Percentiles rank a stretch among this genome's conserved stretches.
Evolutionary conservation across 2,329 filamentous ascomycete genomes (phyloP).

Genomic region (Ophiosphaerella korrae): DNA sequence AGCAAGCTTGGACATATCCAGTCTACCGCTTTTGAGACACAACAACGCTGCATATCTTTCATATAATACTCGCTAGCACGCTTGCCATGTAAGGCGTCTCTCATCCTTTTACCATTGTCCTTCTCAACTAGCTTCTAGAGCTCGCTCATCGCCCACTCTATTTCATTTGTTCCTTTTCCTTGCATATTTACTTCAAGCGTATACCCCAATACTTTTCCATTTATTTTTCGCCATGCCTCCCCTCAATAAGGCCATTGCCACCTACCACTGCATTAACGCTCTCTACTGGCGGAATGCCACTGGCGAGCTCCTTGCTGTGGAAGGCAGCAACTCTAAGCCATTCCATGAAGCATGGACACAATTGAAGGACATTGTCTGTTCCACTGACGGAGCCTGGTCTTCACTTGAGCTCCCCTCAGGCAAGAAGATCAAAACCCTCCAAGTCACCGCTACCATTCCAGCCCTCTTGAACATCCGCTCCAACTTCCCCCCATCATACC

Average conservation of each 20-base stretch:
- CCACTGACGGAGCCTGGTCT: slow-evolving; percentile 16
- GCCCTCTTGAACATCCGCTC: slow-evolving; percentile 25
- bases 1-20: slow-evolving; percentile 13
- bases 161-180: slow-evolving; percentile 14
- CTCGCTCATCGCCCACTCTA: slow-evolving; percentile 1
- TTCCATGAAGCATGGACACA: slow-evolving; percentile 26
- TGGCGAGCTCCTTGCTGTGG: slow-evolving; percentile 30
- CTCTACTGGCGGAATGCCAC: slow-evolving; percentile 35
- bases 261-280: slow-evolving; percentile 35
- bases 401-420: slow-evolving; percentile 28
- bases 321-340: slow-evolving; percentile 29
- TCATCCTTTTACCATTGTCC: slow-evolving; percentile 12
- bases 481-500: slow-evolving; percentile 29
- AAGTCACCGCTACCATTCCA: slow-evolving; percentile 19
- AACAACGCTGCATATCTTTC: slow-evolving; percentile 17
- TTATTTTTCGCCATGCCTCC: slow-evolving; percentile 27
- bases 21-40: slow-evolving; percentile 16
- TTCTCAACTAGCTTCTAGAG: slow-evolving; percentile 8
- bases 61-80: slow-evolving; percentile 22
- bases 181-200: slow-evolving; percentile 8
- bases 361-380: slow-evolving; percentile 22
- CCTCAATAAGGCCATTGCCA: slow-evolving; percentile 36
- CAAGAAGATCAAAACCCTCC: slow-evolving; percentile 29
- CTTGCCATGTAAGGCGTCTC: slow-evolving; percentile 4
- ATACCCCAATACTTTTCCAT: slow-evolving; percentile 7